Evolutionary conservation across 441 rosid species (phyloP).

Genomic region (Gossypium laxum): DNA sequence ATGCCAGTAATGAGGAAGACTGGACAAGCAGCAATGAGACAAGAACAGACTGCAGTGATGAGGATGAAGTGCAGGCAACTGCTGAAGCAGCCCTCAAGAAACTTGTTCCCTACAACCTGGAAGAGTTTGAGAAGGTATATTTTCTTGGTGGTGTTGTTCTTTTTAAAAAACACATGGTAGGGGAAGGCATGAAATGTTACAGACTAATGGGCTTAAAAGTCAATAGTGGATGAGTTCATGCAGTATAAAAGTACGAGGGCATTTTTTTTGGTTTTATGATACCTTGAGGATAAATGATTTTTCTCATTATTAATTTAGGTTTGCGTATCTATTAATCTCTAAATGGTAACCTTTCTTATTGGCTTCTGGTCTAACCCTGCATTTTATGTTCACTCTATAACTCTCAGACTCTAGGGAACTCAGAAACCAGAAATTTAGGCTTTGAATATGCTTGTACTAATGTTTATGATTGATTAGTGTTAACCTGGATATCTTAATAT

Average conservation of each 20-base stretch:
- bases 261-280: background rate
- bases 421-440: background rate
- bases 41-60: conserved; percentile 60
- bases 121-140: conserved; percentile 69
- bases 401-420: background rate
- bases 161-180: background rate
- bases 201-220: background rate
- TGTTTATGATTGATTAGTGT: background rate
- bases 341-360: background rate
- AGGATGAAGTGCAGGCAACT: conserved; percentile 51
- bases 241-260: background rate
- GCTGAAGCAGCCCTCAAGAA: conserved; percentile 75
- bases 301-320: background rate
- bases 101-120: conserved; percentile 51
- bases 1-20: conserved; percentile 63
- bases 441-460: background rate
- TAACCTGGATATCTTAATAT: background rate
- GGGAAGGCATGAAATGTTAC: background rate
- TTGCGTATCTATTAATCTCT: background rate
- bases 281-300: background rate
- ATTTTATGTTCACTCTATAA: background rate
- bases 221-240: background rate
- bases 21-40: conserved; percentile 55
- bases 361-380: conserved; percentile 1
- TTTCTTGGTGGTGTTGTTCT: background rate